Evolutionary conservation across 225 moss, liverwort and hornwort genomes (phyloP).

Genomic region (Sphagnum contortum): DNA sequence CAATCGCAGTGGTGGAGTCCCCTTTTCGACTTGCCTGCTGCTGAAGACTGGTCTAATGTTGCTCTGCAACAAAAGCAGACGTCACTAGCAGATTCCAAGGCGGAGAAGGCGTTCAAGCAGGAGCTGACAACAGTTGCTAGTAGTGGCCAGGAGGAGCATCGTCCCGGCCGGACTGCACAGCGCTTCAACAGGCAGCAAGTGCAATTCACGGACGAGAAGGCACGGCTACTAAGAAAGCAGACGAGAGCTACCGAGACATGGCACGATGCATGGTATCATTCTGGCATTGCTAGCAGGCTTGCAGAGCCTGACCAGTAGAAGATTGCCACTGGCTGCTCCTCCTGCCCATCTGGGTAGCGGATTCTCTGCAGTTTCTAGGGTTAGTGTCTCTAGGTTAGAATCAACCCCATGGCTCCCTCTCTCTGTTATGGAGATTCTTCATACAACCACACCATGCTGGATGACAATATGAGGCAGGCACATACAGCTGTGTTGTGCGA

Average conservation of each 20-base stretch:
- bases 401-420: no score
- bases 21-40: constrained; percentile 46
- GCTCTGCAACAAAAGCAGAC: constrained; percentile 7
- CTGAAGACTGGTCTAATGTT: constrained; percentile 29
- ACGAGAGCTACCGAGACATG: constrained; percentile 43
- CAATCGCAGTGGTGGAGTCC: constrained; percentile 33
- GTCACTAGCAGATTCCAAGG: not conserved
- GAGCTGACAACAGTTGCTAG: not conserved
- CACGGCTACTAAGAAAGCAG: constrained; percentile 57
- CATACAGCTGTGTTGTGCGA: no score
- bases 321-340: no score
- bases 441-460: no score
- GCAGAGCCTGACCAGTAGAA: constrained; percentile 39
- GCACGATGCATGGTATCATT: constrained; percentile 78
- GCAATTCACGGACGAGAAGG: constrained; percentile 61
- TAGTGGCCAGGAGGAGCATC: not conserved
- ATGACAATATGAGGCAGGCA: no score
- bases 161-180: constrained; percentile 1
- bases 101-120: not conserved
- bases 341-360: no score
- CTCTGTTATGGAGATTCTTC: no score
- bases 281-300: constrained; percentile 67
- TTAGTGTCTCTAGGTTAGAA: no score
- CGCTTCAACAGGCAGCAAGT: not conserved
- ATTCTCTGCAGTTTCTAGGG: no score